Conservation (phyloP, 768 basidiomycete species). For the Podaxis sp. region DNA sequence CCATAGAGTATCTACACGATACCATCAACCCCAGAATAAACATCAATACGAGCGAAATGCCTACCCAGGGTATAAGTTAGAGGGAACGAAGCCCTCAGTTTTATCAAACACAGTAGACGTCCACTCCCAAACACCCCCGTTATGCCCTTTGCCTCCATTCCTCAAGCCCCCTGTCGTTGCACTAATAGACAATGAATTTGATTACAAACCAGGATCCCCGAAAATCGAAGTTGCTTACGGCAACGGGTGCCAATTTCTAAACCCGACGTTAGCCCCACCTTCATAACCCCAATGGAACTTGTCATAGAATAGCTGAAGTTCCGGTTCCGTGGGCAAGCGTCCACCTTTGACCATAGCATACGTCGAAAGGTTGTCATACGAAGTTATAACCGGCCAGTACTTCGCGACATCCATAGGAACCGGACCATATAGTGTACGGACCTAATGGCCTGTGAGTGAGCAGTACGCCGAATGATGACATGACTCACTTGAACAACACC, state of each 20-base stretch:
- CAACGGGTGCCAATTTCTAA: conserved; percentile 91
- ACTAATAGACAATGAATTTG: conserved; percentile 32
- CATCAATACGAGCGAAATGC: conserved; percentile 12
- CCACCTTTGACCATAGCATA: conserved; percentile 91
- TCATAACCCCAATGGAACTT: conserved; percentile 73
- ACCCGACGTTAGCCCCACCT: conserved; percentile 80
- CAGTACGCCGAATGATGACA: background rate
- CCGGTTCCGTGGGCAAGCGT: conserved; percentile 87
- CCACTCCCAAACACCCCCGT: conserved; percentile 99
- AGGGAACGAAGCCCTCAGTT: conserved; percentile 74
- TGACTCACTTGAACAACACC: conserved; percentile 48
- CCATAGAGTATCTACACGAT: conserved; percentile 63
- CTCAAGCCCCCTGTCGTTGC: conserved; percentile 64
- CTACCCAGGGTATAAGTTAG: conserved; percentile 84
- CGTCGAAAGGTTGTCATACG: conserved; percentile 72
- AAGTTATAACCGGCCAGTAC: conserved; percentile 85
- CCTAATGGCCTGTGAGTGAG: conserved; percentile 32
- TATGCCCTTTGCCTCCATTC: conserved; percentile 62
- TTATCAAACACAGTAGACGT: conserved; percentile 77
- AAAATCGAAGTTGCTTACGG: conserved; percentile 56
- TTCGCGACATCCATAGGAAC: conserved; percentile 73
- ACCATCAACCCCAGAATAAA: conserved; percentile 2
- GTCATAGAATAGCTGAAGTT: conserved; percentile 78
- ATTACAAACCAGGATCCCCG: background rate
- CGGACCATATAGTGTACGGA: conserved; percentile 87